Evolutionary conservation across 2,329 filamentous ascomycete species (phyloP), one percentile per base, ranked within the genome.

Genomic region (Spiromastix sp.): DNA sequence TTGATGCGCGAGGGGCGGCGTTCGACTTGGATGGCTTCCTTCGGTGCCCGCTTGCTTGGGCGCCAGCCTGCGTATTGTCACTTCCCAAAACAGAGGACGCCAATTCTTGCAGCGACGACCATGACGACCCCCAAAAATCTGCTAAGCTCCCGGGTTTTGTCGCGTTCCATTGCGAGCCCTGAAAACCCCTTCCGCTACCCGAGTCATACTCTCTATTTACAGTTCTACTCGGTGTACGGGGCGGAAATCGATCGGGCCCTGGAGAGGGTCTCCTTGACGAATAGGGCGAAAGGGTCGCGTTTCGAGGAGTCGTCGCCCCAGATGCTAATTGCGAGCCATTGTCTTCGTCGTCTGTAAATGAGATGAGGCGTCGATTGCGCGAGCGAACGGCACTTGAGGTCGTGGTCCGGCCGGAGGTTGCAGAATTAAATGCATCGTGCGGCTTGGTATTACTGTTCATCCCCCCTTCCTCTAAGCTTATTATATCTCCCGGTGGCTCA

Each of bases 11-110:
- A 19, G 15, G 18, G 18, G 36, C 33, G 7, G 25, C 26, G 32
- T 60, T 54, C 9, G 58, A 50, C 10, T 51, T 50, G n/a, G 59
- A 64, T 12, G 54, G 52, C 38, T 63, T 61, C 37, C 59, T 47
- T 25, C 50, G 48, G 39, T 57, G 52, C 12, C 46, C 37, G 17
- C 50, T 52, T 15, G 48, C 18, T 9, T 27, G 26, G 31, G 19
- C 19, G 38, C 21, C 50, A 40, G 4, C 48, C 39, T 17, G 47
- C 44, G 24, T 52, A 47, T 19, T 45, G 39, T 65, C 61, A 32
- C 52, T 61, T n/a, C 64, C 63, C 26, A 67, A 37, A 18, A 68
- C 51, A n/a, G 61, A 62, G 3, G 65, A 67, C n/a, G 66, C 64
- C 28, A 68, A 43, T 24, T 55, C 63, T 45, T 67, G 63, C 30